Evolutionary conservation across 148 eudicot species (phyloP), one percentile per base, ranked within the genome.

Genomic region (Camellia sinensis): DNA sequence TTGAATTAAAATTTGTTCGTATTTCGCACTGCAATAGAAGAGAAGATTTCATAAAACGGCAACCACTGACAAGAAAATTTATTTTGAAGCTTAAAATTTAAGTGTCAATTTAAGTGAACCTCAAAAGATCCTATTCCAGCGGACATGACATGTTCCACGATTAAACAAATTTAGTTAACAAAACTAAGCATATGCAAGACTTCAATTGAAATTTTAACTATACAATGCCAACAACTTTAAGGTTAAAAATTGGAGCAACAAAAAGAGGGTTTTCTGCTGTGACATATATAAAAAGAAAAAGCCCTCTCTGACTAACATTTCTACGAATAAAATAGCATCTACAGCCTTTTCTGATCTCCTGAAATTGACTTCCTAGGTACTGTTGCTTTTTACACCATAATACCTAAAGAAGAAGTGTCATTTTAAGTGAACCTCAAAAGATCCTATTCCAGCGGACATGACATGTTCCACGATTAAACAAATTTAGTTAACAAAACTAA

Each of bases 241-340:
- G 14, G 0, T 62, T 48, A 21, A 77, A 21, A 77, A 44, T 73
- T 52, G 72, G 73, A 52, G 71, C 62, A 50, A 76, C 57, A 63
- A 66, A 66, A 52, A 41, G 15, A 13, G 6, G 65, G 66, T 14
- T 41, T 48, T 41, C 48, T 57, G 76, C 18, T 50, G 63, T 50
- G 72, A 77, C 64, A 45, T 18, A 48, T 66, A 65, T 14, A 46
- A 7, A 64, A 22, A 9, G 12, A 60, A 44, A 75, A 65, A 8
- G 8, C 7, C 11, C 37, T 67, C 73, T 21, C 10, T 22, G 14
- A 18, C 61, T 46, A 12, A 21, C 21, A 44, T 57, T 76, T 57
- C 67, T 61, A 62, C 21, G 62, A 81, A 69, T 14, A 68, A 74
- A 67, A 75, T 17, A 50, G 43, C 19, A 70, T 45, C 77, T 64